Conservation (phyloP, 2,329 filamentous ascomycete genomes). For the Fusarium acutatum region DNA sequence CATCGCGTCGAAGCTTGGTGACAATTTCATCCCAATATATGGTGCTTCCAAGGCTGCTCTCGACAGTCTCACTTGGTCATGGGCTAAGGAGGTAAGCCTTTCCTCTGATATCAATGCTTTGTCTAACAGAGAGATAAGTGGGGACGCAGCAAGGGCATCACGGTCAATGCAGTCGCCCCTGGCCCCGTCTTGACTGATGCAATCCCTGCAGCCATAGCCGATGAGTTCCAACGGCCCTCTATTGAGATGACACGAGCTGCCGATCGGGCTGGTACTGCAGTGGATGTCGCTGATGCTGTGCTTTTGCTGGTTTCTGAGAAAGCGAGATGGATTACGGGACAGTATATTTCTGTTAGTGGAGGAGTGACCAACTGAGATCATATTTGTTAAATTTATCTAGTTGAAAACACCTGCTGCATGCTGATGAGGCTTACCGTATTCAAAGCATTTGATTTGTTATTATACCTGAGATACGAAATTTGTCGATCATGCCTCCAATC, state of each 20-base stretch:
- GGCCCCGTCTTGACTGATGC: neutral
- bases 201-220: neutral
- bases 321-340: neutral
- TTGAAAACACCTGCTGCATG: too few species aligned
- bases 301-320: neutral
- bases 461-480: neutral
- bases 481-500: neutral
- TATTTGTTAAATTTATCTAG: too few species aligned
- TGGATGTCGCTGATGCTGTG: neutral
- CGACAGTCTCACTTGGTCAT: neutral
- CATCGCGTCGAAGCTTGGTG: accelerated
- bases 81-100: neutral
- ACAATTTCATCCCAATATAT: neutral
- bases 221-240: neutral
- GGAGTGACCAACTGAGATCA: neutral
- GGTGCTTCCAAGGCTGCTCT: neutral
- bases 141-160: neutral
- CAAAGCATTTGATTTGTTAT: too few species aligned
- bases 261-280: accelerated
- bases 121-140: neutral
- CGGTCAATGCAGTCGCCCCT: neutral
- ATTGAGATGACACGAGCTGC: neutral
- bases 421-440: too few species aligned
- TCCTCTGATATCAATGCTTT: too few species aligned
- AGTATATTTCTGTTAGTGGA: neutral